These are phyloP conservation scores for Leccinum uliginosum DNA, from an alignment of 768 basidiomycete species.

Conservation along the genomic window DNA sequence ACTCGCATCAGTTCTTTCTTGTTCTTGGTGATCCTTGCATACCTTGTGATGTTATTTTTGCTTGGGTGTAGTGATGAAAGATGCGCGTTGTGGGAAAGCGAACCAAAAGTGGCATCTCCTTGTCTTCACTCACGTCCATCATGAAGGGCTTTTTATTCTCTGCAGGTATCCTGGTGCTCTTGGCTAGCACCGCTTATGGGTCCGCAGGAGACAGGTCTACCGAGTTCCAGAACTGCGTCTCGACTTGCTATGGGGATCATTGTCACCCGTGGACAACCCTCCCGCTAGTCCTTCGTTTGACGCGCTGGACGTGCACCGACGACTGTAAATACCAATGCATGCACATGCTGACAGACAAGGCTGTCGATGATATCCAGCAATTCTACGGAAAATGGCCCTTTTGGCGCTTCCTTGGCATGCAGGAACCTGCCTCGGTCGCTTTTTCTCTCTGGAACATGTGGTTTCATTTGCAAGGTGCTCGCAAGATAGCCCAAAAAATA, in stretches of 20 bases:
- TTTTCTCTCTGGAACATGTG: constrained; percentile 87
- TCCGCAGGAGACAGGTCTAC: constrained; percentile 34
- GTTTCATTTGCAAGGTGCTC: constrained; percentile 63
- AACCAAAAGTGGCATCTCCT: neutral
- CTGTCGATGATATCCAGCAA: constrained; percentile 56
- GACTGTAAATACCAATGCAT: constrained; percentile 90
- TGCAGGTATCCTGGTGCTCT: constrained; percentile 15
- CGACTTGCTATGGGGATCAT: constrained; percentile 25
- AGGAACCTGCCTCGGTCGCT: constrained; percentile 89
- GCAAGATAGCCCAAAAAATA: constrained; percentile 43
- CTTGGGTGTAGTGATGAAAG: neutral
- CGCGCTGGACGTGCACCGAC: constrained; percentile 83
- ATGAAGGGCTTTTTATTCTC: constrained; percentile 10
- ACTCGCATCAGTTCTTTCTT: neutral
- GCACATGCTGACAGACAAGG: constrained; percentile 66
- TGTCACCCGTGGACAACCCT: constrained; percentile 29
- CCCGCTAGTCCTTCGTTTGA: constrained; percentile 56
- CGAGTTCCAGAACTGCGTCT: constrained; percentile 36
- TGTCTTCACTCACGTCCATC: neutral
- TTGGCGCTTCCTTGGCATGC: constrained; percentile 80
- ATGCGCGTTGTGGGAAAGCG: neutral
- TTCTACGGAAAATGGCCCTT: constrained; percentile 99
- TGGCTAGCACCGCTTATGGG: constrained; percentile 3
- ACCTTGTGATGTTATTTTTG: neutral
- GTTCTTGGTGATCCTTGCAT: neutral